A percentile compares a stretch with the other conserved stretches of the same genome.
Evolutionary conservation across 805 yeast species (phyloP).

Genomic region (Limtongia smithiae): DNA sequence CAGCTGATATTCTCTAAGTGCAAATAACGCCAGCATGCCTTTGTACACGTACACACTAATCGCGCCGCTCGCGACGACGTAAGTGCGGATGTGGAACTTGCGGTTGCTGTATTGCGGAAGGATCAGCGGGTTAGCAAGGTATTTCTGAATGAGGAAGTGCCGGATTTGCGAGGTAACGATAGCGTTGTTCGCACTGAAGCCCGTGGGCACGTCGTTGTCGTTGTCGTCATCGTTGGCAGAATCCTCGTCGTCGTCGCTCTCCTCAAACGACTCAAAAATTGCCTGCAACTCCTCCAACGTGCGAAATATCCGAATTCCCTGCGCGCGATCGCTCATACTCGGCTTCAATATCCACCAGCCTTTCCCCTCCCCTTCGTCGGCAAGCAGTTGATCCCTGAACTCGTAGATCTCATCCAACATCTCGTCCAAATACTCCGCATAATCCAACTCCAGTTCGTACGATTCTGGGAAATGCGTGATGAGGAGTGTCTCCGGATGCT

Average conservation of each 20-base stretch:
- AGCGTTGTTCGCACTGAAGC: conserved; percentile 60
- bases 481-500: conserved; percentile 67
- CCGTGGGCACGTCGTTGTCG: conserved; percentile 33
- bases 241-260: conserved; percentile 59
- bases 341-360: conserved; percentile 83
- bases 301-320: conserved; percentile 82
- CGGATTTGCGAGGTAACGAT: conserved; percentile 82
- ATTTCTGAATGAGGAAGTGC: conserved; percentile 87
- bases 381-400: conserved; percentile 71
- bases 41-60: conserved; percentile 74
- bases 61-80: conserved; percentile 72
- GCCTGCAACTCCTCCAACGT: conserved; percentile 75
- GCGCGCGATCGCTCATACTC: conserved; percentile 95
- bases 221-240: conserved; percentile 47
- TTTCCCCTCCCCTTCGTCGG: conserved; percentile 54
- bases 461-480: conserved; percentile 65
- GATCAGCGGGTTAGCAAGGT: conserved; percentile 64
- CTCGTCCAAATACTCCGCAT: conserved; percentile 94
- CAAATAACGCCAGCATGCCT: conserved; percentile 78
- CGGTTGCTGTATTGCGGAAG: conserved; percentile 55
- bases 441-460: conserved; percentile 80
- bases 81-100: conserved; percentile 87
- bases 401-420: conserved; percentile 90
- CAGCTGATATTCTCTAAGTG: conserved; percentile 49
- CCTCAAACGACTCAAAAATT: conserved; percentile 83